Evolutionary conservation across 371 early-diverging fungal genomes (phyloP).

Genomic region (Nosema muscidifuracis): DNA sequence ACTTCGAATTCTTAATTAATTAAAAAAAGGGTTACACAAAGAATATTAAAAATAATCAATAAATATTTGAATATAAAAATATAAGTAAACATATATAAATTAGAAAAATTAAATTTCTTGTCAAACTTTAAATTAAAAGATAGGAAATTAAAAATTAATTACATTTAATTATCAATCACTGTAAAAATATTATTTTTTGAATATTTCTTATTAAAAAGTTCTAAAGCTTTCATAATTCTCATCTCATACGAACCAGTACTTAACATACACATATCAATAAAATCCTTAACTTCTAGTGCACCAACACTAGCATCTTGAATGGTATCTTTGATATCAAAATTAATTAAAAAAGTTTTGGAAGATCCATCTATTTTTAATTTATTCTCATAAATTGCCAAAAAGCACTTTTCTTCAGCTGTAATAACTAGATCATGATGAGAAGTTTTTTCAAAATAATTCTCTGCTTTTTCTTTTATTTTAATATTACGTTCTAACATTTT

Average conservation of each 20-base stretch:
- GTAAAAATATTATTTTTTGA: constrained; percentile 2
- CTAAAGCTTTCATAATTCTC: neutral
- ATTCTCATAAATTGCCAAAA: constrained; percentile 76
- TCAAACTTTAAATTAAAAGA: too few species aligned
- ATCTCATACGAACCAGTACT: neutral
- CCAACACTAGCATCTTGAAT: constrained; percentile 77
- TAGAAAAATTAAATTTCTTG: too few species aligned
- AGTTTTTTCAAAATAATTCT: constrained; percentile 71
- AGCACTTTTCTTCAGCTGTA: constrained; percentile 87
- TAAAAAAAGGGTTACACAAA: too few species aligned
- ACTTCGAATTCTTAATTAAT: too few species aligned
- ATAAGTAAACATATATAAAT: too few species aligned
- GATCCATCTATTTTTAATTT: neutral
- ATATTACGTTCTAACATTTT: constrained; percentile 81
- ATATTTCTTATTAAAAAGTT: neutral
- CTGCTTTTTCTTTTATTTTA: constrained; percentile 76
- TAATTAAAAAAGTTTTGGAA: constrained; percentile 72
- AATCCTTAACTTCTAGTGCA: constrained; percentile 70
- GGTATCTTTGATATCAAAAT: constrained; percentile 85
- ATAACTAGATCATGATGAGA: constrained; percentile 80
- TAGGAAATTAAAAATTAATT: too few species aligned
- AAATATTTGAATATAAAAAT: too few species aligned
- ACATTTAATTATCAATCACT: neutral
- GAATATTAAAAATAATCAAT: too few species aligned
- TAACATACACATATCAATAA: constrained; percentile 63